Evolutionary conservation across 129 eudicot species (phyloP), one percentile per base, ranked within the genome.

Genomic region (Helianthus tuberosus): DNA sequence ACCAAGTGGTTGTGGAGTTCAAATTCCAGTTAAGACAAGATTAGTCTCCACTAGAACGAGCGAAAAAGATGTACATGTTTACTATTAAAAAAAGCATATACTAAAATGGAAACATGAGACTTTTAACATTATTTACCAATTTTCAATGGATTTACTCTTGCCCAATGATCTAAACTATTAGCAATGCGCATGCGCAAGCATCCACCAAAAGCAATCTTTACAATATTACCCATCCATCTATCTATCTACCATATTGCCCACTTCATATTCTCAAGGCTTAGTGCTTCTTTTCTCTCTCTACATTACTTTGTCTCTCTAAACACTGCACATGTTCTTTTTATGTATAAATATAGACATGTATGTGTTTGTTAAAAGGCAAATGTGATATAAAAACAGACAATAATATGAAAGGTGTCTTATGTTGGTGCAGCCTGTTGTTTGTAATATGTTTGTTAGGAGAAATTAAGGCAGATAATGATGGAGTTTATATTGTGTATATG

Each of bases 401-500:
- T 61, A 66, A 10, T 32, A 88, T 83, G 91, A 81, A 66, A 77
- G 52, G 54, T 35, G 8, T 50, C 29, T 35, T 64, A 59, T 11
- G 62, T 64, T 53, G 86, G 68, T 64, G 79, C 54, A 78, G 73
- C 62, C 64, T 68, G 10, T 48, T 81, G 25, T 62, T 86, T 46
- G 54, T 82, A 1, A 9, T 64, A 49, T 62, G 41, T 15, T 72
- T 71, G 46, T 65, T 75, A 5, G 17, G 47, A 58, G 80, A 70
- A 60, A 39, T 46, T 12, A 41, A 71, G 47, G 73, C 82, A 49
- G 71, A 58, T 11, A 79, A 43, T 38, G 35, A 82, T 73, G 94
- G 76, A 29, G 78, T 88, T 32, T 91, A 86, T 67, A 84, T 88
- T 20, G 96, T 91, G 20, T 91, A 91, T 78, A 88, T 88, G 92